Evolutionary conservation across 1,284 basidiomycete species (phyloP), one percentile per base, ranked within the genome.

Genomic region (Ceratobasidium sp.): DNA sequence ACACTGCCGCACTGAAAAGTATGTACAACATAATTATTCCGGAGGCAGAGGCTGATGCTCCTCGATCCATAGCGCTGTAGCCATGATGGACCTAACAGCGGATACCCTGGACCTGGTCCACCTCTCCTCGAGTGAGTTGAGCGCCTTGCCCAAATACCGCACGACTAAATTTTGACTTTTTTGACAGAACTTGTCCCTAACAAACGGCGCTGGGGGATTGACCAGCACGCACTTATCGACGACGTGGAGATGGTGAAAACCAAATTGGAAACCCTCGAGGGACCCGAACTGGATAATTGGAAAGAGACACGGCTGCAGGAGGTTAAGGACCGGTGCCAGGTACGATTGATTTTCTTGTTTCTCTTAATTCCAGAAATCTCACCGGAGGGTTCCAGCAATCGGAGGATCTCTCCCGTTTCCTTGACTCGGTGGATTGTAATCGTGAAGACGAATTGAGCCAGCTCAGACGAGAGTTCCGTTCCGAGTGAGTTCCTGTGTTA

Each of bases 191-290:
- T 69, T 17, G 41, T 69, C 14, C 66, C 66, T 14, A 69, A 29
- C 31, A 69, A 57, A 53, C 24, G 66, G 17, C 66, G 66, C 9
- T 69, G 53, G 50, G 66, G 66, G 3, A 56, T 19, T 6, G 36
- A 56, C 7, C 14, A 11, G 6, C 53, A 69, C 36, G 66, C 51
- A 17, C 31, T 69, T 8, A 4, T 47, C 7, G 56, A 14, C n/a
- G 66, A 69, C 1, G 66, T 47, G 1, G 33, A 54, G 1, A 31
- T 36, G 22, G 66, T 57, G 17, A 19, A 41, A 24, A 27, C 48
- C 47, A 33, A 36, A 22, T 36, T 56, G 2, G 14, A 27, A 7
- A 17, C 44, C 14, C 31, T 56, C 41, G 24, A 56, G 22, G 24
- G 45, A 44, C 4, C 1, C 1, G 51, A 7, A 1, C 24, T 57